Evolutionary conservation across 805 yeast genomes (phyloP).

Genomic region (Candida montana): DNA sequence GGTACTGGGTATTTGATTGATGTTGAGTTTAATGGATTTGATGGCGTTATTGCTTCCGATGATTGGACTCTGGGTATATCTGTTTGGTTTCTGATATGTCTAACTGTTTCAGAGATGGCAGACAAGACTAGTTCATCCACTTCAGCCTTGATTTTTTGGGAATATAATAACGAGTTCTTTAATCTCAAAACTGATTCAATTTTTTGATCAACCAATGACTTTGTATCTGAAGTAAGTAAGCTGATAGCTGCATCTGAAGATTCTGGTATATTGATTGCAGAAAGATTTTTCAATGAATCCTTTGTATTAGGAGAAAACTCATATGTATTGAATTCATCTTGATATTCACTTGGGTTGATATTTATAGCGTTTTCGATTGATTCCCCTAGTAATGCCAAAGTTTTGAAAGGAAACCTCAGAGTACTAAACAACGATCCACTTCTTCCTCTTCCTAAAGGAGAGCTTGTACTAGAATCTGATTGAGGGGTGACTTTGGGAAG

Average conservation of each 20-base stretch:
- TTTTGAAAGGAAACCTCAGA: slow-evolving; percentile 56
- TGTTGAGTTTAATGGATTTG: neutral
- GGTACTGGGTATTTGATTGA: slow-evolving; percentile 23
- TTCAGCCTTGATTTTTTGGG: slow-evolving; percentile 71
- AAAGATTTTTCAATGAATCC: slow-evolving; percentile 43
- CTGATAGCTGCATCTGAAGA: slow-evolving; percentile 62
- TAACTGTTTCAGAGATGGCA: slow-evolving; percentile 59
- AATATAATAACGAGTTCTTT: slow-evolving; percentile 68
- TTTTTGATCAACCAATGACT: slow-evolving; percentile 53
- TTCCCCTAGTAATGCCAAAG: slow-evolving; percentile 51
- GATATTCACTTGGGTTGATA: slow-evolving; percentile 66
- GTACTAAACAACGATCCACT: slow-evolving; percentile 37
- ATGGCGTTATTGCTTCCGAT: neutral
- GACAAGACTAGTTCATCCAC: slow-evolving; percentile 63
- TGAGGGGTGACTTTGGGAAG: slow-evolving; percentile 30
- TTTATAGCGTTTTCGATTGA: slow-evolving; percentile 70
- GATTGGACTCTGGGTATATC: slow-evolving; percentile 11
- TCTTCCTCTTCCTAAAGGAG: slow-evolving; percentile 30
- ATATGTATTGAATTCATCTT: slow-evolving; percentile 20
- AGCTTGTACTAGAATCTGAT: slow-evolving; percentile 16
- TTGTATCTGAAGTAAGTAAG: slow-evolving; percentile 62
- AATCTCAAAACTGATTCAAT: slow-evolving; percentile 65
- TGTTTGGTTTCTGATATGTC: slow-evolving; percentile 34
- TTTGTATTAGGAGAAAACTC: slow-evolving; percentile 58
- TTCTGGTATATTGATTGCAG: slow-evolving; percentile 36